phyloP scores from a whole-genome alignment of 768 basidiomycete species.

The Bullera alba region DNA sequence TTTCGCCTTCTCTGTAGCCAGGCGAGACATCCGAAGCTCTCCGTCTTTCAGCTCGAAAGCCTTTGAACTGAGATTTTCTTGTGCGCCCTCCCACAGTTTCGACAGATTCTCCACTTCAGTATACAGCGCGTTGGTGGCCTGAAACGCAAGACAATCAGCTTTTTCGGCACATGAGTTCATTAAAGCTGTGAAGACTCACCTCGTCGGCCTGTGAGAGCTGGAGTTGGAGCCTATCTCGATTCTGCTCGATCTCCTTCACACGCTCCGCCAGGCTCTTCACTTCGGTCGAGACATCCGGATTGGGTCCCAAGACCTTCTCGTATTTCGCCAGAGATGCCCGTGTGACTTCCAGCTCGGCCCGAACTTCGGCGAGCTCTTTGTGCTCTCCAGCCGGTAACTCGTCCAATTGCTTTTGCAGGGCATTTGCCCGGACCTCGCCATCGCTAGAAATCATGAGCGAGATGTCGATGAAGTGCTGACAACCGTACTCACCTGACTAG shows the following conservation, averaged over 20 bases:
- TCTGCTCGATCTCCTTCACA: conserved; percentile 62
- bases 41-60: conserved; percentile 68
- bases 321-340: conserved; percentile 48
- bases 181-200: conserved; percentile 48
- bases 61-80: conserved; percentile 73
- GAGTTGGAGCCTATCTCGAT: conserved; percentile 58
- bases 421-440: conserved; percentile 3
- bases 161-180: too few relatives aligned
- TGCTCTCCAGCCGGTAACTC: conserved; percentile 1
- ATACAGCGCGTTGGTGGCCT: conserved; percentile 72
- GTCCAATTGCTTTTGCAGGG: conserved; percentile 15
- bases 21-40: conserved; percentile 66
- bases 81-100: conserved; percentile 75
- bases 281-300: conserved; percentile 54
- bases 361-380: neutral
- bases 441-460: too few relatives aligned
- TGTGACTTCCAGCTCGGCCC: conserved; percentile 14
- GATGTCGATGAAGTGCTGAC: neutral
- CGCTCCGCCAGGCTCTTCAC: conserved; percentile 52
- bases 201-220: conserved; percentile 60
- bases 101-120: conserved; percentile 79
- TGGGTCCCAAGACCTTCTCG: conserved; percentile 57
- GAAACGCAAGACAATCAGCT: conserved; percentile 1
- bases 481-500: conserved; percentile 34
- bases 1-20: conserved; percentile 80